These are phyloP conservation scores for Annulohypoxylon truncatum DNA, from an alignment of 2,329 filamentous ascomycete genomes.

Conservation along the genomic window DNA sequence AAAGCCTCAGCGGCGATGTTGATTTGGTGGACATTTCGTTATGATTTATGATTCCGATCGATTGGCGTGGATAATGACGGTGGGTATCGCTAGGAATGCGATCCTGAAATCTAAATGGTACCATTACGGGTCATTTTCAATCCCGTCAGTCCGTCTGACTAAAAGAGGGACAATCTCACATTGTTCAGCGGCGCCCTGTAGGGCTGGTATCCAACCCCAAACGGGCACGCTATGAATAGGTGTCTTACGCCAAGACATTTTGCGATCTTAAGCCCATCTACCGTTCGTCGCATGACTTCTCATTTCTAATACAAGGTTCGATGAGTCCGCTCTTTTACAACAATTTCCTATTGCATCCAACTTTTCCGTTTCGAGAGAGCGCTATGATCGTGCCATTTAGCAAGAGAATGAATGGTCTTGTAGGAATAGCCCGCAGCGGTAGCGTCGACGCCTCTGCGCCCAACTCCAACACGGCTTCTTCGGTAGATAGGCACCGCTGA, in stretches of 20 bases:
- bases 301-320: neutral
- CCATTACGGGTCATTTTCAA: neutral
- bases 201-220: neutral
- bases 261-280: neutral
- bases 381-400: neutral
- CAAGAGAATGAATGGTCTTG: neutral
- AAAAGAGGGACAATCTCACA: neutral
- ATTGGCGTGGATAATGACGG: neutral
- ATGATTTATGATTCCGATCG: neutral
- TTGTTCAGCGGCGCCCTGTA: neutral
- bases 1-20: constrained; percentile 23
- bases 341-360: neutral
- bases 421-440: neutral
- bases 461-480: neutral
- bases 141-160: neutral
- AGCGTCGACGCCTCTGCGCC: neutral
- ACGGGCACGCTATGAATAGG: neutral
- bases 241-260: constrained; percentile 12
- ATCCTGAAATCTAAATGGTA: neutral
- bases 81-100: neutral
- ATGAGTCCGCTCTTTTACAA: neutral
- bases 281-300: constrained; percentile 2
- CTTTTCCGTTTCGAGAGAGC: neutral
- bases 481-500: too few species aligned
- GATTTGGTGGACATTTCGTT: constrained; percentile 22